Evolutionary conservation across 441 rosid species (phyloP), one percentile per base, ranked within the genome.

Genomic region (Croton setiger): DNA sequence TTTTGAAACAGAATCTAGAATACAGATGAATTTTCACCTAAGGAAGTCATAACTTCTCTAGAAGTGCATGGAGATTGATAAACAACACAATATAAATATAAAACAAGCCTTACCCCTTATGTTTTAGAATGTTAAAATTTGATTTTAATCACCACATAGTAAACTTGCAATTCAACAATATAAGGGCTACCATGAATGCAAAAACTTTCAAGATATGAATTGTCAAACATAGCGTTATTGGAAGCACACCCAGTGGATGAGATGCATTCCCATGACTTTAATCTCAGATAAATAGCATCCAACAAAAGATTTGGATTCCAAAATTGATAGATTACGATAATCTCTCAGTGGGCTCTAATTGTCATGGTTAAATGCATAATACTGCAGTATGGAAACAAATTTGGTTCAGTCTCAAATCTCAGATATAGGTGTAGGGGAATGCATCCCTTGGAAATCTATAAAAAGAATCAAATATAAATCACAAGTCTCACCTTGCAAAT

Each of bases 401-500:
- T 23, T 23, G 20, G 11, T 3, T 53, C 57, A 4, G 15, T 12
- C n/a, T 1, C 35, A 53, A 21, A 53, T 53, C 57, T 10, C 3
- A 53, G 9, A 21, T 14, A 23, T 0, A 27, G 35, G 60, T 27
- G 60, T 9, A 23, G 15, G 27, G 0, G 27, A 55, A 27, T 18
- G 31, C 51, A 48, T 5, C 55, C 45, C 27, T n/a, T 67, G 23
- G 56, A 55, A 12, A n/a, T 53, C 66, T 58, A 60, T 15, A 20
- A 47, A 18, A 63, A 53, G 27, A 45, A 52, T 21, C 49, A 67
- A 36, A 27, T 48, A 27, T 48, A 56, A 20, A 14, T 49, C 37
- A 76, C 49, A 68, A 60, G 65, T 70, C 84, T 71, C 69, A 87
- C 93, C 89, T 85, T 75, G 44, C 64, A 71, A 23, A 78, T 36